Evolutionary conservation across 805 yeast species (phyloP).

Genomic region (Yarrowia hollandica): DNA sequence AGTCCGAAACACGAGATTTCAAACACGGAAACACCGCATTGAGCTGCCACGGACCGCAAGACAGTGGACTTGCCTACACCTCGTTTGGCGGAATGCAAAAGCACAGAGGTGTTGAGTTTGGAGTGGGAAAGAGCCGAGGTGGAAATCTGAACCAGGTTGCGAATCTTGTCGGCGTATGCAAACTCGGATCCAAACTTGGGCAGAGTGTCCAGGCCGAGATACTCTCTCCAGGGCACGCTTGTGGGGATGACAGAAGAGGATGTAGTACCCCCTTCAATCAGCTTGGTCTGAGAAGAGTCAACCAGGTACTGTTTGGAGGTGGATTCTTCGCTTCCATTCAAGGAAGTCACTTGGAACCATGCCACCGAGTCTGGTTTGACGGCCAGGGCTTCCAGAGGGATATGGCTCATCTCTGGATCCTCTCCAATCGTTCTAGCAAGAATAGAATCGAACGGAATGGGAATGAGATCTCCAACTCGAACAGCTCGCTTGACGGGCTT

Average conservation of each 20-base stretch:
- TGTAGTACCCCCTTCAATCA: conserved; percentile 67
- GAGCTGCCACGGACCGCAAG: conserved; percentile 54
- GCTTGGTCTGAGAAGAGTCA: conserved; percentile 65
- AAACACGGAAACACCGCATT: conserved; percentile 64
- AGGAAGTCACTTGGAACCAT: conserved; percentile 74
- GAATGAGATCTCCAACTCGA: conserved; percentile 64
- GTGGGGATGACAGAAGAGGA: conserved; percentile 38
- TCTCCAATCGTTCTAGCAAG: conserved; percentile 51
- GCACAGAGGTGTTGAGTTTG: conserved; percentile 57
- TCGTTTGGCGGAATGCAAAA: conserved; percentile 67
- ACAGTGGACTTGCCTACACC: conserved; percentile 78
- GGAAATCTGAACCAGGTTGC: conserved; percentile 56
- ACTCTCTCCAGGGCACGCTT: conserved; percentile 49
- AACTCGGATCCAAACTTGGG: conserved; percentile 49
- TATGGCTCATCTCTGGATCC: conserved; percentile 33
- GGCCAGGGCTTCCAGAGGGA: conserved; percentile 40
- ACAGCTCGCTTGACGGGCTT: conserved; percentile 60
- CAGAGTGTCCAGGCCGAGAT: conserved; percentile 37
- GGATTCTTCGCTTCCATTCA: conserved; percentile 28
- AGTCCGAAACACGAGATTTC: conserved; percentile 71
- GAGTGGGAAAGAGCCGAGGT: conserved; percentile 38
- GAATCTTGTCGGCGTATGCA: conserved; percentile 53
- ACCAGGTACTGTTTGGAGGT: conserved; percentile 47
- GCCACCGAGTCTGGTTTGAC: conserved; percentile 73
- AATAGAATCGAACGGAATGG: conserved; percentile 72